Evolutionary conservation across 2,329 filamentous ascomycete genomes (phyloP), one percentile per base, ranked within the genome.

Genomic region (Pseudogymnoascus sp.): DNA sequence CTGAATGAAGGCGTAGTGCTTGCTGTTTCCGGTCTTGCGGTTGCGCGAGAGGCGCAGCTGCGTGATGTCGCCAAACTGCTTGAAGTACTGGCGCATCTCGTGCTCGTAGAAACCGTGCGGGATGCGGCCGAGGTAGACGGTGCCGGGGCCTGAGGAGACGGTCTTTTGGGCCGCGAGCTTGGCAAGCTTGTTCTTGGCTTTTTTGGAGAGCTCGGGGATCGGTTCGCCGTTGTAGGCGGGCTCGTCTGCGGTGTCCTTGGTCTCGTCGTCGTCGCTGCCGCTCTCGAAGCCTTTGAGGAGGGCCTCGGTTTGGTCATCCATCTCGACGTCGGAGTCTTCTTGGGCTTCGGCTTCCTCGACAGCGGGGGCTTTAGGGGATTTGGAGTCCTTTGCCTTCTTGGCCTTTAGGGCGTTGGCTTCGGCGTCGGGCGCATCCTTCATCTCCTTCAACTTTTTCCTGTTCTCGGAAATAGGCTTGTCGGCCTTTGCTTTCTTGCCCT

Each of bases 71-170:
- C 94, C 94, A 67, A 99, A 99, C 74, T 99, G 94, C 59, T 85
- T 82, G 71, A 97, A 95, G 79, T 97, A 99, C 65, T 86, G 84
- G 67, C 84, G 85, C 88, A 99, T 95, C 76, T 97, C 88, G 69
- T 91, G 83, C 76, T 99, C 94, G 79, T 92, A 97, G 83, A 99
- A 99, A 75, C 94, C 89, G 75, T 94, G 90, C 37, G 92, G 92
- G 62, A 96, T 86, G 65, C 91, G 90, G 71, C 90, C 91, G 68
- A 99, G 80, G 75, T 96, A 97, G 69, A 97, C 80, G 38, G 94
- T 86, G 52, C 92, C 92, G 1, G 89, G 83, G 58, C 82, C 80
- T 52, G 80, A 77, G 60, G 76, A 76, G 18, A 69, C 69, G 28
- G 63, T 66, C 26, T 66, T 67, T 65, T 74, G 71, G 23, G 75